Evolutionary conservation across 179 eudicot genomes (phyloP).

Genomic region (Actinidia polygama): DNA sequence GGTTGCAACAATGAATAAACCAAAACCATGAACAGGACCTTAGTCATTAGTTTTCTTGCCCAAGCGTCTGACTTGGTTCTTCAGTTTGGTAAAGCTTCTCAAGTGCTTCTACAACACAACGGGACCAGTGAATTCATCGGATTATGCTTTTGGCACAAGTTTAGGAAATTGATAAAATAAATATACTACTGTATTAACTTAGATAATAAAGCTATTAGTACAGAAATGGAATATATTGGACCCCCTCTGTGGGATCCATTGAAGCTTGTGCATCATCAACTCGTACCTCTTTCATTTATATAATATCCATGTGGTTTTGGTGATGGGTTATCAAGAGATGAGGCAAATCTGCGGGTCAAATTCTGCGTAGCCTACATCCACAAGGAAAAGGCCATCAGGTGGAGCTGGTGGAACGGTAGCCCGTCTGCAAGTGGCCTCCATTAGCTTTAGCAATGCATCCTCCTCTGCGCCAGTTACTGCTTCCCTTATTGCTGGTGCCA

Average conservation of each 20-base stretch:
- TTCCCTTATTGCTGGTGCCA: conserved; percentile 87
- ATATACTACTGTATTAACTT: too few species aligned
- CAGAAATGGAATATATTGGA: neutral
- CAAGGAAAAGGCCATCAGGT: conserved; percentile 93
- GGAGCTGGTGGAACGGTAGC: conserved; percentile 99
- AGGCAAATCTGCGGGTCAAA: conserved; percentile 55
- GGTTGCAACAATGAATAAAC: too few species aligned
- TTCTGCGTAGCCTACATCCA: conserved; percentile 84
- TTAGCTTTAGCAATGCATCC: conserved; percentile 64
- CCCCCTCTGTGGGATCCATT: conserved; percentile 1
- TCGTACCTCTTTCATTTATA: neutral
- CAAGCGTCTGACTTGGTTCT: too few species aligned
- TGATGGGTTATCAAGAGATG: conserved; percentile 37
- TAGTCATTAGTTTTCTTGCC: too few species aligned
- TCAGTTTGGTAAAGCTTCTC: too few species aligned
- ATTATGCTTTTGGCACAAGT: too few species aligned
- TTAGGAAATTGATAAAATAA: too few species aligned
- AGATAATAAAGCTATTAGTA: too few species aligned
- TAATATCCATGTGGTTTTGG: neutral
- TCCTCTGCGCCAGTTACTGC: conserved; percentile 95
- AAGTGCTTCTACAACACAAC: too few species aligned
- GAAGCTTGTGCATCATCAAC: neutral
- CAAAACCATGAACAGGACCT: too few species aligned
- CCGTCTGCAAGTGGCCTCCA: conserved; percentile 87
- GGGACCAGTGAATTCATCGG: too few species aligned